Evolutionary conservation across 805 yeast genomes (phyloP).

Genomic region (Candida berthetii): DNA sequence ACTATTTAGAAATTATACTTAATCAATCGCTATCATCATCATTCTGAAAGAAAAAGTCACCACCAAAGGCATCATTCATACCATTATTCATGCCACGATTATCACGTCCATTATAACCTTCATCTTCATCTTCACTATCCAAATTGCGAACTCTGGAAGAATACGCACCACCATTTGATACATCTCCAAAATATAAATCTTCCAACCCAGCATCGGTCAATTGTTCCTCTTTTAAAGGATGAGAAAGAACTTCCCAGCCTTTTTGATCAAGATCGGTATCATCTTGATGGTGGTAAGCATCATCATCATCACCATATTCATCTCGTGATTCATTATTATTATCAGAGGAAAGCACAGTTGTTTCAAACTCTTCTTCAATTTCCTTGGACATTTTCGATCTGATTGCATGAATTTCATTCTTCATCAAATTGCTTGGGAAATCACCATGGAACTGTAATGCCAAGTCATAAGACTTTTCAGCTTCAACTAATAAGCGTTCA

Average conservation of each 20-base stretch:
- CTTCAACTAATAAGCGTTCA: conserved; percentile 7
- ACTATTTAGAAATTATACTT: too few species aligned
- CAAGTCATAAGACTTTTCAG: conserved; percentile 7
- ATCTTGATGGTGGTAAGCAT: background rate
- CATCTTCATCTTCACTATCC: conserved; percentile 3
- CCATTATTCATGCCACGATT: too few species aligned
- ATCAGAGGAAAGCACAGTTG: background rate
- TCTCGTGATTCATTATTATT: background rate
- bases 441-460: conserved; percentile 8
- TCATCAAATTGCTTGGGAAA: conserved; percentile 14
- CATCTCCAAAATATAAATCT: background rate
- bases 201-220: background rate
- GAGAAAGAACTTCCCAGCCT: background rate
- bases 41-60: background rate
- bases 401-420: conserved; percentile 8
- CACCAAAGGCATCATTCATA: background rate
- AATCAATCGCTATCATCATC: background rate
- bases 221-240: background rate
- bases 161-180: background rate
- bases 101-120: background rate
- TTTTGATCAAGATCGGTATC: background rate
- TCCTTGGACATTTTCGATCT: conserved; percentile 5
- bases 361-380: background rate
- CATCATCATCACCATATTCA: background rate
- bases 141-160: background rate